These are phyloP conservation scores for Halocafeteria seosinensis DNA, from an alignment of 108 stramenopile genomes.

Conservation along the genomic window DNA sequence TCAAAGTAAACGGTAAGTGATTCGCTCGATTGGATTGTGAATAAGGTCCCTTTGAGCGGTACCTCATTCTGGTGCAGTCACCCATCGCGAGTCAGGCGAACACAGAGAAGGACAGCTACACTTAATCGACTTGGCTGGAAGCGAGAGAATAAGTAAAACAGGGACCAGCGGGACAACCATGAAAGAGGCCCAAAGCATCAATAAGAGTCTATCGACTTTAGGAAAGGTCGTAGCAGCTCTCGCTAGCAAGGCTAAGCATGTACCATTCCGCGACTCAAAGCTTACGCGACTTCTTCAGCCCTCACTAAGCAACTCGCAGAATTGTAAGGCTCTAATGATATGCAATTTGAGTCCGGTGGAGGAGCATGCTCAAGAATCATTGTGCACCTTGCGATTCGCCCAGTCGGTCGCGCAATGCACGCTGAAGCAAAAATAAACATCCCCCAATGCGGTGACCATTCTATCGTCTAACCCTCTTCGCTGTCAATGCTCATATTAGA, in stretches of 20 bases:
- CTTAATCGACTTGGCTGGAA: constrained; percentile 1
- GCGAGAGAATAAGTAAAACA: not conserved
- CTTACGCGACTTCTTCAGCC: not conserved
- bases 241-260: not conserved
- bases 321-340: not conserved
- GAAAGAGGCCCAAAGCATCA: not conserved
- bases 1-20: constrained; percentile 14
- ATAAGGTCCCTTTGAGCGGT: no score
- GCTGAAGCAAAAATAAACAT: not conserved
- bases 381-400: constrained; percentile 1
- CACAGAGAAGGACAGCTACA: not conserved
- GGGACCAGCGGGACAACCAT: not conserved
- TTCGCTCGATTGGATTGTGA: no score
- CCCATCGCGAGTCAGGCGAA: not conserved
- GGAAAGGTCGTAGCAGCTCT: not conserved
- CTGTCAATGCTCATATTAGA: no score
- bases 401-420: not conserved
- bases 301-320: not conserved
- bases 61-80: no score
- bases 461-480: no score
- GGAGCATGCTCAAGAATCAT: not conserved
- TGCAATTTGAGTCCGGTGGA: not conserved
- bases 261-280: not conserved
- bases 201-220: not conserved
- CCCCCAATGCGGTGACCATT: no score